These are phyloP conservation scores for Trametes coccinea DNA, from an alignment of 768 basidiomycete species.

Conservation along the genomic window DNA sequence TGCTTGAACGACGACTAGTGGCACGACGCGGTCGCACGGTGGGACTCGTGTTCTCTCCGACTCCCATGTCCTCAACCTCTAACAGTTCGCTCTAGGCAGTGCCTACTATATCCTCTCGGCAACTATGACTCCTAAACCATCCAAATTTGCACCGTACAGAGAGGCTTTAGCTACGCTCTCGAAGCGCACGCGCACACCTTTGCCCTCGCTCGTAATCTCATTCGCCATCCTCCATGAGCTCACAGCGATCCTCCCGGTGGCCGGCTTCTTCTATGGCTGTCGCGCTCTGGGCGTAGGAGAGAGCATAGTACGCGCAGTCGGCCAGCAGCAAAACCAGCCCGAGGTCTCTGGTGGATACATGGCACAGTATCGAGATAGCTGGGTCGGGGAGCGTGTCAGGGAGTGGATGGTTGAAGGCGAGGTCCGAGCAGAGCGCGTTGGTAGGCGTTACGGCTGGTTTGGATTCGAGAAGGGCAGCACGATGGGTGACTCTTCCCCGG, in stretches of 20 bases:
- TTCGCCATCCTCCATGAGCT: conserved; percentile 86
- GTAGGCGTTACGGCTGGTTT: conserved; percentile 76
- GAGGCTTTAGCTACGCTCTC: conserved; percentile 61
- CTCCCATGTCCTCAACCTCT: too few species aligned
- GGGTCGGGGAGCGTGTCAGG: conserved; percentile 38
- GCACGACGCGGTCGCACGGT: not conserved
- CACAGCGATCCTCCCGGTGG: conserved; percentile 76
- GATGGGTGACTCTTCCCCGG: not conserved
- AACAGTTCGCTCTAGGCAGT: too few species aligned
- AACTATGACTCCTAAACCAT: not conserved
- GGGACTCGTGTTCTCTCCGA: too few species aligned
- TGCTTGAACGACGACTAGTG: too few species aligned
- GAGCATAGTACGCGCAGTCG: conserved; percentile 46
- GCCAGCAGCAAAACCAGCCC: not conserved
- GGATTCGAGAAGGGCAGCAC: conserved; percentile 60
- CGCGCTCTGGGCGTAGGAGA: conserved; percentile 70
- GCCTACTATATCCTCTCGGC: conserved; percentile 7
- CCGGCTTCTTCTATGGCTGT: conserved; percentile 71
- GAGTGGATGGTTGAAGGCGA: conserved; percentile 81
- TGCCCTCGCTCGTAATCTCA: conserved; percentile 74
- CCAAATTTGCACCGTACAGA: conserved; percentile 49
- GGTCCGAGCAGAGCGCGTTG: conserved; percentile 67
- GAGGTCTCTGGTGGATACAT: not conserved
- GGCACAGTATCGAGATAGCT: conserved; percentile 31
- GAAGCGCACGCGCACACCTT: conserved; percentile 67